Percentiles rank a stretch among this genome's conserved stretches.
These are phyloP conservation scores for Nosema bombycis DNA, from an alignment of 371 early-diverging fungal genomes.

Conservation along the genomic window DNA sequence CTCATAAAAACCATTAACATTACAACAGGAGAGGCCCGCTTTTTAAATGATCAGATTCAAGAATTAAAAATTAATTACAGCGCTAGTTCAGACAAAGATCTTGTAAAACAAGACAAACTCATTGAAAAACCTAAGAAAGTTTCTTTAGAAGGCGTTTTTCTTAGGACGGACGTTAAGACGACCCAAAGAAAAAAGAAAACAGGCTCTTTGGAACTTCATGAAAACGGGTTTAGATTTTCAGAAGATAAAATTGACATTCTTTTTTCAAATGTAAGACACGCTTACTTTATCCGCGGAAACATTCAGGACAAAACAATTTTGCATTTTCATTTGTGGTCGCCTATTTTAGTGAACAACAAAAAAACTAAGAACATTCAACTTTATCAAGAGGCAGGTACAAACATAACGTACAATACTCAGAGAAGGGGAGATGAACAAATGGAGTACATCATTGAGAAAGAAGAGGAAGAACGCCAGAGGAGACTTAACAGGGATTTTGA, in stretches of 20 bases:
- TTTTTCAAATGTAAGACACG: constrained; percentile 89
- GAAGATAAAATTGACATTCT: constrained; percentile 70
- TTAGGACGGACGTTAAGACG: constrained; percentile 79
- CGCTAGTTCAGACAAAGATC: constrained; percentile 40
- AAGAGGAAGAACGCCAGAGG: constrained; percentile 82
- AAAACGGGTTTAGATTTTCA: constrained; percentile 65
- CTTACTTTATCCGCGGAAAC: constrained; percentile 95
- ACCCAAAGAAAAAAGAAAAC: constrained; percentile 72
- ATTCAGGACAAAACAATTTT: constrained; percentile 83
- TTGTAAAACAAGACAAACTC: constrained; percentile 59
- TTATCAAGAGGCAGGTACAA: constrained; percentile 87
- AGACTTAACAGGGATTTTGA: constrained; percentile 88
- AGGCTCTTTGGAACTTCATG: constrained; percentile 68
- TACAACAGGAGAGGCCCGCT: constrained; percentile 20
- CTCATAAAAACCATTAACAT: constrained; percentile 55
- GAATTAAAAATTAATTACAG: constrained; percentile 54
- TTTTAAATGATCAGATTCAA: constrained; percentile 53
- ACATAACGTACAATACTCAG: constrained; percentile 87
- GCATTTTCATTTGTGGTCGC: constrained; percentile 87
- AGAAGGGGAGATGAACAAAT: constrained; percentile 77
- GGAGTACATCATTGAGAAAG: constrained; percentile 93
- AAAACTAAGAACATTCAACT: constrained; percentile 88
- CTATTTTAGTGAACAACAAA: constrained; percentile 91
- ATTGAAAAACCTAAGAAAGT: constrained; percentile 42
- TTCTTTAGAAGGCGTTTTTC: constrained; percentile 72